phyloP scores from a whole-genome alignment of 2,329 filamentous ascomycete genomes.

The Monilinia laxa region DNA sequence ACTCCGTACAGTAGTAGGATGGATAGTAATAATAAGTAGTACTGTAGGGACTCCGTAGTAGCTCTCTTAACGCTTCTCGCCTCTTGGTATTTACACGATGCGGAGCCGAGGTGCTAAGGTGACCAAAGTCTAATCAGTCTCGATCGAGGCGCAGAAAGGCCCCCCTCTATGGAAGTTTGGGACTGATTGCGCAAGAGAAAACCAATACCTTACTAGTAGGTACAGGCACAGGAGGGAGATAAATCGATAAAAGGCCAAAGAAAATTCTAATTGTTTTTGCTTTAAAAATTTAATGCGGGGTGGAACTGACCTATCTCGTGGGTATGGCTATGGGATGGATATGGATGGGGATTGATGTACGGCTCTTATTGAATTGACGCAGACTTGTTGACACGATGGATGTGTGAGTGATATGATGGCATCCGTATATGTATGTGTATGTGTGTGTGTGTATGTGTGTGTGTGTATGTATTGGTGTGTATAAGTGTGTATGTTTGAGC shows the following conservation, averaged over 20 bases:
- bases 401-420: not conserved
- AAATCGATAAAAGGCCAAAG: not conserved
- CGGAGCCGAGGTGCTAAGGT: conserved; percentile 18
- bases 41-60: too few relatives aligned
- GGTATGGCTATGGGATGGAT: not conserved
- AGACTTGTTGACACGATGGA: conserved; percentile 13
- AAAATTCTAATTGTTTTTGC: not conserved
- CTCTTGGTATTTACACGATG: conserved; percentile 1
- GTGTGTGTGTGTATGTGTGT: too few relatives aligned
- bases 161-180: conserved; percentile 1
- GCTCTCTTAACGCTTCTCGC: not conserved
- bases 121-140: conserved; percentile 19
- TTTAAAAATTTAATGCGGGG: conserved; percentile 9
- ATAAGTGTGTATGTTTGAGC: too few relatives aligned
- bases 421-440: too few relatives aligned
- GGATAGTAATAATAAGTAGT: too few relatives aligned
- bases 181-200: conserved; percentile 9
- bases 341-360: not conserved
- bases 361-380: not conserved
- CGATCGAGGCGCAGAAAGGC: conserved; percentile 13
- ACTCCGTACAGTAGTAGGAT: too few relatives aligned
- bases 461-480: too few relatives aligned
- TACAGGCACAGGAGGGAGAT: not conserved
- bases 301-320: conserved; percentile 11
- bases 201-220: too few relatives aligned